phyloP scores from a whole-genome alignment of 2,329 filamentous ascomycete genomes.

The Fusarium goolgardi region DNA sequence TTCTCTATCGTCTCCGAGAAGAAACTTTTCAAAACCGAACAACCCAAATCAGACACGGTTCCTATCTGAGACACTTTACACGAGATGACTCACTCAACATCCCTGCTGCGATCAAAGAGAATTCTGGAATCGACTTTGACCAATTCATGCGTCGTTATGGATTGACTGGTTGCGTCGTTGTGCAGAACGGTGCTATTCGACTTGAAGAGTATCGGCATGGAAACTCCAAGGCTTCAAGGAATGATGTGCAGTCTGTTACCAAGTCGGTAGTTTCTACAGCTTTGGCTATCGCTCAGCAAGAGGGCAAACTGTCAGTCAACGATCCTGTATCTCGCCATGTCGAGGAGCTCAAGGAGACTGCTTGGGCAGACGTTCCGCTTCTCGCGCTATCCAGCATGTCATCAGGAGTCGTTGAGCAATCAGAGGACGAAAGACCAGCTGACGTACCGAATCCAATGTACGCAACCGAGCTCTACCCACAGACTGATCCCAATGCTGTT shows the following conservation, averaged over 20 bases:
- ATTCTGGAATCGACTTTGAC: constrained; percentile 1
- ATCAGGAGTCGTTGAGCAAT: constrained; percentile 32
- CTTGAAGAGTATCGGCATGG: constrained; percentile 36
- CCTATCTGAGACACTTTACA: constrained; percentile 18
- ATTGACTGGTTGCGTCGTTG: constrained; percentile 29
- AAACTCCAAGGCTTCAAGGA: constrained; percentile 27
- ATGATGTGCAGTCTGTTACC: constrained; percentile 33
- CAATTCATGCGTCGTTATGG: constrained; percentile 29
- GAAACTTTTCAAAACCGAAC: constrained; percentile 35
- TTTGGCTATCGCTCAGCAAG: constrained; percentile 25
- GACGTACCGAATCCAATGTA: constrained; percentile 37
- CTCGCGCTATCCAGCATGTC: constrained; percentile 33
- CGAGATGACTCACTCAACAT: constrained; percentile 9
- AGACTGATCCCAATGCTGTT: constrained; percentile 18
- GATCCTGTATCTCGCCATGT: constrained; percentile 29
- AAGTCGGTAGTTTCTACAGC: constrained; percentile 33
- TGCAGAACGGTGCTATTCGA: constrained; percentile 13
- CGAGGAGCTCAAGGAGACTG: constrained; percentile 28
- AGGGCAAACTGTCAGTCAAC: constrained; percentile 25
- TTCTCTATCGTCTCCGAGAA: constrained; percentile 35
- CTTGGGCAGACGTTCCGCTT: constrained; percentile 31
- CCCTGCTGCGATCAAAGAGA: neutral
- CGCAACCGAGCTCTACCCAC: constrained; percentile 35
- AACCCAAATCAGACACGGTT: constrained; percentile 32
- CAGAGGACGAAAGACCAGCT: constrained; percentile 21